Base-by-base conservation (phyloP, 2,329 filamentous ascomycete species). In the Decorospora gaudefroyi region DNA sequence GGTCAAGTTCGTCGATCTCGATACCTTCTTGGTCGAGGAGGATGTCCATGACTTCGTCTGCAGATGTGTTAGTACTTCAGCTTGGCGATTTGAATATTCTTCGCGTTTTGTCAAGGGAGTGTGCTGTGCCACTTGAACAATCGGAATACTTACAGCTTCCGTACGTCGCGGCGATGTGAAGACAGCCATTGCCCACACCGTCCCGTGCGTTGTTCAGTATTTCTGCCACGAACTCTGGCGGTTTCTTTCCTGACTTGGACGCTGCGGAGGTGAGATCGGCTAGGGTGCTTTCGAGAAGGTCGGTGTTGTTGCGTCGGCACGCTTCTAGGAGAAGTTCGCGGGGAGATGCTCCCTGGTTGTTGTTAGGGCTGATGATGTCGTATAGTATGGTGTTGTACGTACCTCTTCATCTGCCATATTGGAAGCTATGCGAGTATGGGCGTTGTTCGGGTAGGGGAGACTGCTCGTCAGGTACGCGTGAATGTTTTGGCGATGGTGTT, bases 241-340 rank as follows among this genome's bases (percentile, higher is more conserved):
- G 67, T 40, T 74, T 69, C 53, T 69, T 68, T 11, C 85, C 83
- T 46, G 75, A 73, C 55, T 81, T 80, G 10, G 56, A 49, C 21
- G 68, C 62, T 1, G 59, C 54, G 4, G 61, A 49, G 64, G 82
- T 75, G 55, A 75, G 74, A 28, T 80, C 73, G 57, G 55, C 59
- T 37, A 96, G 78, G 44, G 91, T 80, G 62, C 93, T 86, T 60
- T 81, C 74, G 43, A 97, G 83, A 49, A 97, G 83, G 40, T 92
- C 86, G 57, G 85, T 85, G 74, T 97, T 96, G 79, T 97, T 92
- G 65, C 90, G 83, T 50, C 92, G 89, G 75, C 88, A 95, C 62
- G 93, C 89, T 76, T 95, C 92, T 73, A 97, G 83, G 61, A 97
- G 82, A 64, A 88, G 82, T 76, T 97, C 92, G 70, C 85, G 80